These are phyloP conservation scores for Ascodesmis nigricans DNA, from an alignment of 495 filamentous ascomycete species.

Conservation along the genomic window DNA sequence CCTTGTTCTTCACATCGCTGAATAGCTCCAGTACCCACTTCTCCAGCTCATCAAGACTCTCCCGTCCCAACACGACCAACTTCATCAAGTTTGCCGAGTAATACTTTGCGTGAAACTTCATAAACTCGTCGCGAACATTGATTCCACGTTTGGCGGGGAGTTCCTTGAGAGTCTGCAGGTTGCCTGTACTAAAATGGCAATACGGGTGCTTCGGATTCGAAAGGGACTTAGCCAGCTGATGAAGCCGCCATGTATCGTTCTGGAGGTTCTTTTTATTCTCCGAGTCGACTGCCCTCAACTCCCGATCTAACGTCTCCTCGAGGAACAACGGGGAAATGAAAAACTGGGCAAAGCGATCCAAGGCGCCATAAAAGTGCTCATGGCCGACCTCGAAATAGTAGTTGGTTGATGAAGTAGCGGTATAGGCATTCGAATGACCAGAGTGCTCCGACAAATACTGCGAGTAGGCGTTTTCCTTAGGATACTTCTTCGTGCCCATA, in stretches of 20 bases:
- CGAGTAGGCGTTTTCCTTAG: conserved; percentile 87
- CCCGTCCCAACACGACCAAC: conserved; percentile 70
- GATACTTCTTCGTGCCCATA: conserved; percentile 98
- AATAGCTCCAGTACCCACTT: conserved; percentile 77
- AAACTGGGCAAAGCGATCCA: conserved; percentile 95
- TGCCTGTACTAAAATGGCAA: conserved; percentile 88
- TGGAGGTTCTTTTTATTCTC: conserved; percentile 99
- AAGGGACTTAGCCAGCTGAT: conserved; percentile 76
- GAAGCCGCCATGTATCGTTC: conserved; percentile 76
- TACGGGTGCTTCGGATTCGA: conserved; percentile 87
- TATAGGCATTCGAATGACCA: conserved; percentile 87
- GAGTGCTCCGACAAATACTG: conserved; percentile 77
- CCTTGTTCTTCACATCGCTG: conserved; percentile 61
- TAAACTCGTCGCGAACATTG: conserved; percentile 80
- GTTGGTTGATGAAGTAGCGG: conserved; percentile 80
- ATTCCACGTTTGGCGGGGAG: conserved; percentile 60
- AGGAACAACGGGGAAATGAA: conserved; percentile 86
- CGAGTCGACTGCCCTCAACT: conserved; percentile 83
- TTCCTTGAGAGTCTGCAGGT: conserved; percentile 71
- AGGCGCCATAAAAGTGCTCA: conserved; percentile 56
- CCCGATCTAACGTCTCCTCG: conserved; percentile 69
- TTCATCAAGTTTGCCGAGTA: conserved; percentile 97
- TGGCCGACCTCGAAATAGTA: conserved; percentile 94
- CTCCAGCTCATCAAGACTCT: conserved; percentile 73
- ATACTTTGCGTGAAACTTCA: conserved; percentile 71